These are phyloP conservation scores for Lactifluus rugatus DNA, from an alignment of 768 basidiomycete species.

Conservation along the genomic window DNA sequence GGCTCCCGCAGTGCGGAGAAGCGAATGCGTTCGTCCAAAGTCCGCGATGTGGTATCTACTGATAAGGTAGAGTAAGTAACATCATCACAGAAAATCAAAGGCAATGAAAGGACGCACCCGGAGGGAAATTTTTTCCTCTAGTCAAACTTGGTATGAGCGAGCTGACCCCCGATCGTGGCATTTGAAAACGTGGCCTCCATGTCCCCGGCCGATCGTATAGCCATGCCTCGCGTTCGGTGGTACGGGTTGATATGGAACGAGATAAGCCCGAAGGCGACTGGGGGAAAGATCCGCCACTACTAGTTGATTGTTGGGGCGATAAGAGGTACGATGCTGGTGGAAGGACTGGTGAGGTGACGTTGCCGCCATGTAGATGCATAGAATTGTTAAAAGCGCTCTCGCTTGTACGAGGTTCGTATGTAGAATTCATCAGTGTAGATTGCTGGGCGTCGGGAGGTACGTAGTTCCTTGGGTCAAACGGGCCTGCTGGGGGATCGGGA, in stretches of 20 bases:
- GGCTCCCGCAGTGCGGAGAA: constrained; percentile 25
- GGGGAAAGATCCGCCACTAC: neutral
- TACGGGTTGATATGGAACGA: neutral
- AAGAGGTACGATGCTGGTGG: constrained; percentile 7
- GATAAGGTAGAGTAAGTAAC: neutral
- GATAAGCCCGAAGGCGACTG: constrained; percentile 3
- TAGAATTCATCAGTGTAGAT: neutral
- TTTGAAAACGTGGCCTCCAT: constrained; percentile 28
- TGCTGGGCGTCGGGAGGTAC: neutral
- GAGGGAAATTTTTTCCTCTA: constrained; percentile 21
- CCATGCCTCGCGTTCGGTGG: constrained; percentile 1
- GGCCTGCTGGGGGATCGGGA: neutral
- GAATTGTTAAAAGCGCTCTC: constrained; percentile 18
- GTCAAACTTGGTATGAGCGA: constrained; percentile 19
- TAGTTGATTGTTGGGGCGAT: constrained; percentile 1
- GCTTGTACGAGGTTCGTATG: constrained; percentile 18
- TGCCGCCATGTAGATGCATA: neutral
- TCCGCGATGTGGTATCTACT: constrained; percentile 12
- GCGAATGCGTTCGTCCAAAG: constrained; percentile 24
- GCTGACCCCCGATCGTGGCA: constrained; percentile 21
- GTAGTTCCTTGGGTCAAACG: constrained; percentile 12
- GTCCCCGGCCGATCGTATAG: constrained; percentile 18
- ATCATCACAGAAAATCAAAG: neutral
- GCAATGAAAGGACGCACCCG: constrained; percentile 5
- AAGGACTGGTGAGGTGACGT: constrained; percentile 10